These are phyloP conservation scores for Uronychia setigera DNA, from an alignment of 73 alveolate genomes.

Conservation along the genomic window DNA sequence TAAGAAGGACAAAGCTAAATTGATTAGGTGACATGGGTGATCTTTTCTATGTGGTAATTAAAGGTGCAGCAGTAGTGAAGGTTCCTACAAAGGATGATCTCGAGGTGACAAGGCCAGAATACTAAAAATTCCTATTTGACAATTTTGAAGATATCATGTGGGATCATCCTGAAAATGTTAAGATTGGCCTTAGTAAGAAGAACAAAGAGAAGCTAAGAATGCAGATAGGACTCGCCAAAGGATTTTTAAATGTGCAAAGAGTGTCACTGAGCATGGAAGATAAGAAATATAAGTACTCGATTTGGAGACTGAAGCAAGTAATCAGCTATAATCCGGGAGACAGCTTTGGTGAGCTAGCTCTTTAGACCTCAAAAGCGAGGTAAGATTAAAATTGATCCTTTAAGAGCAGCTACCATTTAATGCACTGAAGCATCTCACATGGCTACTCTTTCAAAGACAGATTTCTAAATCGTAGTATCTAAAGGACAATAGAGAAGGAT, in stretches of 20 bases:
- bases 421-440: not conserved
- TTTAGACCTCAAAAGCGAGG: not conserved
- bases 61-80: conserved; percentile 58
- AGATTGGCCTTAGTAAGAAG: not conserved
- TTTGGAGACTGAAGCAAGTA: not conserved
- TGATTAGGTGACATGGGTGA: conserved; percentile 51
- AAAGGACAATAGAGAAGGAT: not conserved
- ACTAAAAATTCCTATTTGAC: not conserved
- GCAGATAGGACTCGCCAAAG: not conserved
- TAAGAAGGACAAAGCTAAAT: not conserved
- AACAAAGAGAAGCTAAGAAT: not conserved
- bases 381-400: not conserved
- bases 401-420: not conserved
- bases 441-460: not conserved
- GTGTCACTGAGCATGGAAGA: not conserved
- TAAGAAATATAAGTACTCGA: not conserved
- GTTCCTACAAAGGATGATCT: conserved; percentile 35
- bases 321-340: not conserved
- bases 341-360: not conserved
- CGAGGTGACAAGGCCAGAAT: conserved; percentile 13
- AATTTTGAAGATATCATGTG: conserved; percentile 33
- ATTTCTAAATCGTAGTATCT: not conserved
- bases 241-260: not conserved
- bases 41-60: conserved; percentile 40
- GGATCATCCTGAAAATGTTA: conserved; percentile 9